Conservation (phyloP, 352 stramenopile species). For the Pythium dissimile region DNA sequence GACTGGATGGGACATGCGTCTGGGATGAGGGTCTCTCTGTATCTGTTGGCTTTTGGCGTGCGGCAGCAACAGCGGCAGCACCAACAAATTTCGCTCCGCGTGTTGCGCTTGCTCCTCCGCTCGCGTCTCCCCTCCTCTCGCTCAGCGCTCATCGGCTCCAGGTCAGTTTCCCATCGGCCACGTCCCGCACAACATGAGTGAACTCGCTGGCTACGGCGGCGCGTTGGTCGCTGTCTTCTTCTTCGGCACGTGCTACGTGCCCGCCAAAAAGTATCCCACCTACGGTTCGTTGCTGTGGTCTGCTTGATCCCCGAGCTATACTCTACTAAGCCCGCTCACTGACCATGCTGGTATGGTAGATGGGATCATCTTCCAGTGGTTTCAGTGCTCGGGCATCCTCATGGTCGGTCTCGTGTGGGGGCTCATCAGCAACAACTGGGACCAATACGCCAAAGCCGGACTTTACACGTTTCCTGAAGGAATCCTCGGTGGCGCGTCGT, state of each 20-base stretch:
- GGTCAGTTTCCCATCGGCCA: background rate
- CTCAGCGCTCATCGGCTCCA: too few species aligned
- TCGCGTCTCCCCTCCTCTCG: background rate
- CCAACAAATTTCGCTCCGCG: background rate
- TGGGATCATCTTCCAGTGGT: constrained; percentile 88
- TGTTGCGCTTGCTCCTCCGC: background rate
- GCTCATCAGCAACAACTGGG: constrained; percentile 79
- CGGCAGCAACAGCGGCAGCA: background rate
- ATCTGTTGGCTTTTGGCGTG: background rate
- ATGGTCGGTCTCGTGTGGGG: constrained; percentile 77
- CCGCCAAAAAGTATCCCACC: constrained; percentile 75
- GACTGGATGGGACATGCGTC: background rate
- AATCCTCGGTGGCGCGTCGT: constrained; percentile 70
- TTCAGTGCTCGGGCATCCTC: constrained; percentile 82
- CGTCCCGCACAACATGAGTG: constrained; percentile 9
- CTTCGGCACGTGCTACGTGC: constrained; percentile 84
- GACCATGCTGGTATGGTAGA: constrained; percentile 29
- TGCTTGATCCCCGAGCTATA: background rate
- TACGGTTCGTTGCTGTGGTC: constrained; percentile 42
- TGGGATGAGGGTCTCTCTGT: background rate
- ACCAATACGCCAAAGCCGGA: constrained; percentile 61
- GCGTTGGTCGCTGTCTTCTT: constrained; percentile 76
- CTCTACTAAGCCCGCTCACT: background rate
- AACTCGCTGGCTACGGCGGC: constrained; percentile 54
- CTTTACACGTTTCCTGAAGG: constrained; percentile 80